These are phyloP conservation scores for Heritiera fomes DNA, from an alignment of 345 rosid genomes.

Conservation along the genomic window DNA sequence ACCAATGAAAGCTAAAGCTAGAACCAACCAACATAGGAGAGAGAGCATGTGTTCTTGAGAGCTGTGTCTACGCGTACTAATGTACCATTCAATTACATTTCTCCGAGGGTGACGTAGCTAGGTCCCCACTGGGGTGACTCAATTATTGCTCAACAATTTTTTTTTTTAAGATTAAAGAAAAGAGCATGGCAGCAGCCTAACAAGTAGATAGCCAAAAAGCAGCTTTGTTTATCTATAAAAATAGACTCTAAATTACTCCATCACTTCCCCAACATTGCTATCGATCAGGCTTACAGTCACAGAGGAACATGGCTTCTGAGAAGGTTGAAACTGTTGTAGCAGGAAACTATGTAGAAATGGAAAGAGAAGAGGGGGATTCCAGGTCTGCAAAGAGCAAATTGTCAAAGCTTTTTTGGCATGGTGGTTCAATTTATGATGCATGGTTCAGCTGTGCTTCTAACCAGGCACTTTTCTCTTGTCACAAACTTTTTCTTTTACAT, in stretches of 20 bases:
- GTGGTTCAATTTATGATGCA: constrained; percentile 95
- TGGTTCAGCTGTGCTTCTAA: constrained; percentile 98
- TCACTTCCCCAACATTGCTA: constrained; percentile 25
- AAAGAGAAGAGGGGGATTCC: constrained; percentile 58
- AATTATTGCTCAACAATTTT: constrained; percentile 49
- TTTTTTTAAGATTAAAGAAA: constrained; percentile 1
- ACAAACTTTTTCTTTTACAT: neutral
- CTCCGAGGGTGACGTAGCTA: constrained; percentile 16
- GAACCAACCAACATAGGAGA: constrained; percentile 13
- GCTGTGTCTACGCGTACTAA: neutral
- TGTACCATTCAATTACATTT: constrained; percentile 16
- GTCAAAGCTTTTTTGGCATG: constrained; percentile 82
- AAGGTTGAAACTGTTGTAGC: constrained; percentile 93
- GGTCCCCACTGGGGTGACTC: constrained; percentile 52
- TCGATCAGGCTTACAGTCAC: neutral
- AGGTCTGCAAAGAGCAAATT: constrained; percentile 52
- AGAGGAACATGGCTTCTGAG: constrained; percentile 78
- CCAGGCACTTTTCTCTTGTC: constrained; percentile 48
- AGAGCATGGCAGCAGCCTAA: neutral
- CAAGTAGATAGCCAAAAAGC: constrained; percentile 14
- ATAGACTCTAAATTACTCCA: constrained; percentile 40
- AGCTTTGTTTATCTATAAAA: constrained; percentile 58
- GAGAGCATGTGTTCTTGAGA: constrained; percentile 9
- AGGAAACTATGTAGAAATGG: constrained; percentile 92
- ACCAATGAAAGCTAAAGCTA: constrained; percentile 31